Percentiles rank a stretch among this genome's conserved stretches.
These are phyloP conservation scores for Saccharomyces hybrid DNA, from an alignment of 1,139 yeast species.

Conservation along the genomic window DNA sequence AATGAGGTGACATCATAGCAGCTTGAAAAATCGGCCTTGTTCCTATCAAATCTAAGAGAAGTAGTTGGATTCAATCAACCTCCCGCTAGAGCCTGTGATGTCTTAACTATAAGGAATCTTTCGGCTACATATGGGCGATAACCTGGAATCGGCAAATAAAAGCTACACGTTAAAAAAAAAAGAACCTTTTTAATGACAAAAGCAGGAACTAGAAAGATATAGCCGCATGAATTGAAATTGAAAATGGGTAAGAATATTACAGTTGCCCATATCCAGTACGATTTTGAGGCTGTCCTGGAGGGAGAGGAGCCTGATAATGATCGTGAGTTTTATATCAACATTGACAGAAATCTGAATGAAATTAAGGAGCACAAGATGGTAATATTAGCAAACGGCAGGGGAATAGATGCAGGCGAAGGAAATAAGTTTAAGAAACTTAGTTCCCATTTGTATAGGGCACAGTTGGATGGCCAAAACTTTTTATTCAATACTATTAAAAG, in stretches of 20 bases:
- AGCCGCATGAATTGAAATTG: background rate
- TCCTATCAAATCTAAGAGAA: no score
- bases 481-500: conserved; percentile 13
- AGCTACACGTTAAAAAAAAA: background rate
- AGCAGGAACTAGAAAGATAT: background rate
- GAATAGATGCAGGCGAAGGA: conserved; percentile 11
- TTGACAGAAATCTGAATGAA: conserved; percentile 30
- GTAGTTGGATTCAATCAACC: no score
- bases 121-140: conserved; percentile 1
- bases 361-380: conserved; percentile 27
- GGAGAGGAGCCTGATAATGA: conserved; percentile 31
- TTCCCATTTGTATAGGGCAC: conserved; percentile 9
- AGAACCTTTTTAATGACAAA: background rate
- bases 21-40: no score
- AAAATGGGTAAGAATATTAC: background rate
- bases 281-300: conserved; percentile 37
- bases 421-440: conserved; percentile 8
- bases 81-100: background rate
- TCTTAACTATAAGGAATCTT: background rate
- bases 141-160: background rate
- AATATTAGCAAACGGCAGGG: conserved; percentile 5
- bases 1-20: no score
- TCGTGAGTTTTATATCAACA: conserved; percentile 39
- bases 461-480: conserved; percentile 10
- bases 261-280: conserved; percentile 35